These are phyloP conservation scores for Fusarium agapanthi DNA, from an alignment of 2,329 filamentous ascomycete species.

Conservation along the genomic window DNA sequence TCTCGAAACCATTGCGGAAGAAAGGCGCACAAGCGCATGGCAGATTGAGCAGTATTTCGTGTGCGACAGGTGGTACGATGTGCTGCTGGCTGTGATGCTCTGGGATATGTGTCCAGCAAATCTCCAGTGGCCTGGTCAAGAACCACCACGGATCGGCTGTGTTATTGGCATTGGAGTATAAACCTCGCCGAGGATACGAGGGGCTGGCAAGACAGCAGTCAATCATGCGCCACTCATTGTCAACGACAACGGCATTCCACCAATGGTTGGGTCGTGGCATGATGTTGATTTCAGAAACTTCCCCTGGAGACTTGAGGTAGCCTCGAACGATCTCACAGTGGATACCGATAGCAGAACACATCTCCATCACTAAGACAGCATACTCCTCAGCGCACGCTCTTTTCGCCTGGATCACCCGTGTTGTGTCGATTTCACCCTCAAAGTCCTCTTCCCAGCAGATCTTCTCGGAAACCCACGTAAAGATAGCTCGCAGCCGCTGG, in stretches of 20 bases:
- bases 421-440: constrained; percentile 83
- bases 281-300: constrained; percentile 80
- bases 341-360: constrained; percentile 90
- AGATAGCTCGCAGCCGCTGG: constrained; percentile 91
- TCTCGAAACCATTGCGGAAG: constrained; percentile 82
- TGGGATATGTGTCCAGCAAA: constrained; percentile 96
- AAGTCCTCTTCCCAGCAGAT: constrained; percentile 96
- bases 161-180: constrained; percentile 78
- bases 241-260: constrained; percentile 95
- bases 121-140: constrained; percentile 84
- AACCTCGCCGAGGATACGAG: constrained; percentile 81
- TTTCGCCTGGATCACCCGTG: constrained; percentile 83
- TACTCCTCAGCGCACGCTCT: constrained; percentile 90
- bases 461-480: constrained; percentile 96
- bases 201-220: constrained; percentile 93
- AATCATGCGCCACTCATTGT: constrained; percentile 96
- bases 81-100: constrained; percentile 90
- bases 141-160: constrained; percentile 93
- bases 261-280: constrained; percentile 93
- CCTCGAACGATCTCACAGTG: constrained; percentile 88
- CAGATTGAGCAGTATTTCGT: constrained; percentile 85
- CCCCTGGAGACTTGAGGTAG: constrained; percentile 90
- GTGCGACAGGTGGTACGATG: constrained; percentile 85
- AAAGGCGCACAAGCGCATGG: constrained; percentile 87
- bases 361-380: constrained; percentile 86